Base-by-base conservation (phyloP, 2,329 filamentous ascomycete genomes). In the Trichoderma arundinaceum region DNA sequence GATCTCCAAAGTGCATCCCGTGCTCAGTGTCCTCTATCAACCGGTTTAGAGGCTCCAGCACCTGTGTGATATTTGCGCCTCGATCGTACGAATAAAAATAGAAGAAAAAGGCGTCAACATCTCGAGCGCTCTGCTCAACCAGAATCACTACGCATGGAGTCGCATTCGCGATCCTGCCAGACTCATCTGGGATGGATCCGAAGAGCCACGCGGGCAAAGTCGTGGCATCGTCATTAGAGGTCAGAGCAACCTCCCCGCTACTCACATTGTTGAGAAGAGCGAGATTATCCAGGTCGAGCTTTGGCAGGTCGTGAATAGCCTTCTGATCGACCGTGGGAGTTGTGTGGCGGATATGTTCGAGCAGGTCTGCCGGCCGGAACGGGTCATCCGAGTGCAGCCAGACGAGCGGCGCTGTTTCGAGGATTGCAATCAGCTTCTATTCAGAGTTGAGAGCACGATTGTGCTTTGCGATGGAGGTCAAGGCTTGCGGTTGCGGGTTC, bases 321-420 rank as follows among this genome's bases (percentile, higher is more conserved):
- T 19, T 51, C 7, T 61, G 35, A 19, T 61, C 51, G 46, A 51
- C 38, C 12, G 46, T 15, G 10, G 58, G 58, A 38, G 44, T 51
- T 28, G 58, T 61, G n/a, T 61, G 58, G 32, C 19, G 58, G 10
- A 61, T 41, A 7, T 61, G 58, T 33, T 61, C 33, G 35, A 61
- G 58, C 44, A 61, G 13, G 46, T 61, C 58, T 32, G 58, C 19
- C 8, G 58, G 58, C 28, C 58, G 58, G 17, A 61, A 61, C 4
- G 58, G 58, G 6, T 61, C 58, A 13, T 61, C 58, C 12, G 58
- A 61, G 35, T 61, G 58, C 17, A 61, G 46, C 58, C 58, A 61
- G 0, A 61, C 58, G 10, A 61, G 44, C 19, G 58, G 58, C n/a
- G 58, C 58, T 61, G 22, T 33, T 28, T 38, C 43, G 10, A 19